phyloP scores from a whole-genome alignment of 441 rosid species.

The Corymbia calophylla region DNA sequence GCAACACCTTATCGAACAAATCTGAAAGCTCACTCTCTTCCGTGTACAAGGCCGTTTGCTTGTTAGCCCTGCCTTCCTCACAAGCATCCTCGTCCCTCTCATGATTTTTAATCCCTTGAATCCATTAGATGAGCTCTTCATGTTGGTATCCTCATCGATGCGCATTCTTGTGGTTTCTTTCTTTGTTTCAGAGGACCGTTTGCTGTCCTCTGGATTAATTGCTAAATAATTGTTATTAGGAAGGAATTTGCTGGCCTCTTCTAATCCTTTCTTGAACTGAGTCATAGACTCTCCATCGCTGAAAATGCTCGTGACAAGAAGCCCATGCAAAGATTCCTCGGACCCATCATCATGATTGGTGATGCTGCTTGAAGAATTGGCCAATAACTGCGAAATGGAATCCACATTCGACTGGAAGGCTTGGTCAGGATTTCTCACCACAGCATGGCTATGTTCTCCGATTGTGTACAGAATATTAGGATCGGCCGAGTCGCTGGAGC shows the following conservation, averaged over 20 bases:
- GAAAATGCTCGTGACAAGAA: not conserved
- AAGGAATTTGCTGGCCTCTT: not conserved
- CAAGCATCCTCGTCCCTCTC: not conserved
- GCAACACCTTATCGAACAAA: not conserved
- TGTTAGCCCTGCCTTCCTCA: not conserved
- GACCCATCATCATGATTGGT: not conserved
- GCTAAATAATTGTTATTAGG: not conserved
- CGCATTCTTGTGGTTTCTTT: not conserved
- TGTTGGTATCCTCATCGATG: not conserved
- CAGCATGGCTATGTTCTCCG: not conserved
- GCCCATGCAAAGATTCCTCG: not conserved
- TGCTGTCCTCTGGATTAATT: not conserved
- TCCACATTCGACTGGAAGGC: not conserved
- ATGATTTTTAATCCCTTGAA: not conserved
- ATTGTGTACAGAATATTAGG: not conserved
- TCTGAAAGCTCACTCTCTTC: not conserved
- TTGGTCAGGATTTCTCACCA: not conserved
- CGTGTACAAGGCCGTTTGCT: not conserved
- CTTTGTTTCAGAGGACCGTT: not conserved
- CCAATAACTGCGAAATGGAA: not conserved
- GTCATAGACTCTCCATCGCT: not conserved
- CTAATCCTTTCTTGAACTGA: not conserved
- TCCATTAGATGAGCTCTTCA: not conserved
- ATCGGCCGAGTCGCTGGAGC: not conserved
- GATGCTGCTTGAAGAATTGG: not conserved